A percentile compares a stretch with the other conserved stretches of the same genome.
Conservation (phyloP, 768 basidiomycete genomes). For the Boletales sp. region DNA sequence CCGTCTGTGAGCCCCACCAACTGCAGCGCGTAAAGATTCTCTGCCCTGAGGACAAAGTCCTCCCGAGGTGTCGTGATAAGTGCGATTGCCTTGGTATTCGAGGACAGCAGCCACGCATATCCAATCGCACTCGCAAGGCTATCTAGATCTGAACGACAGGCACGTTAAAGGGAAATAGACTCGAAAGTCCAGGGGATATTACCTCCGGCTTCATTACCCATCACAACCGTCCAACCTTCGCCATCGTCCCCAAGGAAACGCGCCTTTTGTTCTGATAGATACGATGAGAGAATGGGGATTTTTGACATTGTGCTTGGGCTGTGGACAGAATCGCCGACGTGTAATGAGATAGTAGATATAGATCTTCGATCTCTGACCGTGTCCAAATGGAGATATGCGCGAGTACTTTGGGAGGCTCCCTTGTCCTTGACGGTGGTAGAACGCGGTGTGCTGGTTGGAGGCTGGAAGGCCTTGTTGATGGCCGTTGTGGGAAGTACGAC, state of each 20-base stretch:
- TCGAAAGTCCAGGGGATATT: not conserved
- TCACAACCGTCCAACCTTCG: constrained; percentile 75
- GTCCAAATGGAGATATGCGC: not conserved
- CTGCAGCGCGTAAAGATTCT: constrained; percentile 77
- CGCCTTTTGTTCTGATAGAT: constrained; percentile 48
- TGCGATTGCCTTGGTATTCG: constrained; percentile 56
- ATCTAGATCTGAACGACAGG: constrained; percentile 72
- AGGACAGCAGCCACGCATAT: constrained; percentile 67
- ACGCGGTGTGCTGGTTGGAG: not conserved
- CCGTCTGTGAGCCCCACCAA: constrained; percentile 52
- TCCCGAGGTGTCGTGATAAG: constrained; percentile 64
- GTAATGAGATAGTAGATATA: not conserved
- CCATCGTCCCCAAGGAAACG: constrained; percentile 59
- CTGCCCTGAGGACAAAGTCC: constrained; percentile 78
- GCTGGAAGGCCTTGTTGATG: not conserved
- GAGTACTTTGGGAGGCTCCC: not conserved
- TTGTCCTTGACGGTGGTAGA: not conserved
- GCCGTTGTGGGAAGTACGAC: too few species aligned
- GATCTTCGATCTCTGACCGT: not conserved
- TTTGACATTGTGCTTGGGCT: constrained; percentile 19
- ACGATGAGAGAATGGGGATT: constrained; percentile 30
- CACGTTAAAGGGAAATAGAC: not conserved
- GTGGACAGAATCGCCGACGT: not conserved
- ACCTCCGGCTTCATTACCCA: constrained; percentile 99
- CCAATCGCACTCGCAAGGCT: constrained; percentile 82